Evolutionary conservation across 2,329 filamentous ascomycete species (phyloP).

Genomic region (Boeremia lycopersici): DNA sequence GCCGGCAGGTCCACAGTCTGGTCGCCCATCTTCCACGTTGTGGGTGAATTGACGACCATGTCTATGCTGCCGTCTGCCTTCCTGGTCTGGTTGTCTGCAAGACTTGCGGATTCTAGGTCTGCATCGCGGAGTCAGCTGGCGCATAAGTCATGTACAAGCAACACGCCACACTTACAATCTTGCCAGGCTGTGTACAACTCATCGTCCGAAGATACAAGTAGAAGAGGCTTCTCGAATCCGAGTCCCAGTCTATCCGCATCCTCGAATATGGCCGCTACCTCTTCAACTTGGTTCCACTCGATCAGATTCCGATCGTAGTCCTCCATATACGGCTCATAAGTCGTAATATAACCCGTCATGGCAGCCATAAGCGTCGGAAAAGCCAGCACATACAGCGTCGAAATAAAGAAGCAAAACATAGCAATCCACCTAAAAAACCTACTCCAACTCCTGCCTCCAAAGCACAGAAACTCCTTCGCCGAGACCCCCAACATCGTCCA

Average conservation of each 20-base stretch:
- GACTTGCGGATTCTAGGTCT: background rate
- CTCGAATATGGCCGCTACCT: constrained; percentile 24
- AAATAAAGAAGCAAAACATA: constrained; percentile 38
- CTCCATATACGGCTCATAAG: constrained; percentile 36
- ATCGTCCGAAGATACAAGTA: constrained; percentile 5
- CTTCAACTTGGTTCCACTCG: constrained; percentile 24
- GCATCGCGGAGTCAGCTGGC: background rate
- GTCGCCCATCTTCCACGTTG: background rate
- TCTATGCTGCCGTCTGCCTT: background rate
- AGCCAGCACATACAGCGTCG: constrained; percentile 41
- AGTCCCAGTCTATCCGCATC: constrained; percentile 22
- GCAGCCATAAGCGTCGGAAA: constrained; percentile 48
- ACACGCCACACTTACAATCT: constrained; percentile 19
- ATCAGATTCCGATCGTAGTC: constrained; percentile 34
- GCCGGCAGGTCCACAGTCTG: background rate
- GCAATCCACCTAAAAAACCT: constrained; percentile 43
- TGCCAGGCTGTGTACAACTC: constrained; percentile 18
- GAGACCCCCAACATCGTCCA: constrained; percentile 41
- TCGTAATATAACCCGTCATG: constrained; percentile 49
- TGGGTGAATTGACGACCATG: background rate
- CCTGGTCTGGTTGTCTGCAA: background rate
- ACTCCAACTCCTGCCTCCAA: constrained; percentile 29
- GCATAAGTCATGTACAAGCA: background rate
- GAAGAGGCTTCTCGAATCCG: constrained; percentile 15
- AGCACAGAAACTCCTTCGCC: constrained; percentile 35